Percentiles rank a stretch among this genome's conserved stretches.
phyloP scores from a whole-genome alignment of 371 early-diverging fungal genomes.

The Polyrhizophydium stewartii region DNA sequence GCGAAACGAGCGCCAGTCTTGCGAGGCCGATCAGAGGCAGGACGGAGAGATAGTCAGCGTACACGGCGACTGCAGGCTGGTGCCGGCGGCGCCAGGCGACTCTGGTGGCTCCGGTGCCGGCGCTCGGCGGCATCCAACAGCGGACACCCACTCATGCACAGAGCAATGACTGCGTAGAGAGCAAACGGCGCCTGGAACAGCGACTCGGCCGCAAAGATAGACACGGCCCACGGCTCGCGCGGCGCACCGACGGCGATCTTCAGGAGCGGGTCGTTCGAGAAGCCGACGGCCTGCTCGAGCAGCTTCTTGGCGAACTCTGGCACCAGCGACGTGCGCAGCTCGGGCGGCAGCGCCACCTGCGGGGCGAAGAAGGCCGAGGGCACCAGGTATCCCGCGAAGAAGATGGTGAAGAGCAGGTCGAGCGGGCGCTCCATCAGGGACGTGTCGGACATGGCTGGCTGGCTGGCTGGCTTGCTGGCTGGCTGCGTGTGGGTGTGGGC shows the following conservation, averaged over 20 bases:
- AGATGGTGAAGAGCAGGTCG: not conserved
- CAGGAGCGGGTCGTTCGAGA: not conserved
- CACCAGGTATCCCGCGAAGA: not conserved
- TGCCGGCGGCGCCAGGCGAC: too few species aligned
- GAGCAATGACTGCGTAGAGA: not conserved
- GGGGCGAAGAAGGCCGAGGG: not conserved
- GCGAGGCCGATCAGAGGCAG: too few species aligned
- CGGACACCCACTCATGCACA: too few species aligned
- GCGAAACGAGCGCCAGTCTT: slow-evolving; percentile 2
- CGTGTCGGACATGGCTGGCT: too few species aligned
- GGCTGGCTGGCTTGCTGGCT: too few species aligned
- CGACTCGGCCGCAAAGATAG: not conserved
- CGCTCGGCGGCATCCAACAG: too few species aligned
- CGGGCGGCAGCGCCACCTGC: not conserved
- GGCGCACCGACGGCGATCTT: not conserved
- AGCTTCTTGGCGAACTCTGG: not conserved
- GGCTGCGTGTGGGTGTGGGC: too few species aligned
- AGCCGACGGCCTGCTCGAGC: not conserved
- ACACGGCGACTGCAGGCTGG: too few species aligned
- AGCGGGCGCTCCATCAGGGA: not conserved
- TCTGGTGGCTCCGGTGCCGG: too few species aligned
- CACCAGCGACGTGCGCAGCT: not conserved
- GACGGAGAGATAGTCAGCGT: too few species aligned
- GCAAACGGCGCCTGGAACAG: not conserved
- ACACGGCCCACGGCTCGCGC: not conserved